Base-by-base conservation (phyloP, 768 basidiomycete genomes). In the Pholiota conissans region DNA sequence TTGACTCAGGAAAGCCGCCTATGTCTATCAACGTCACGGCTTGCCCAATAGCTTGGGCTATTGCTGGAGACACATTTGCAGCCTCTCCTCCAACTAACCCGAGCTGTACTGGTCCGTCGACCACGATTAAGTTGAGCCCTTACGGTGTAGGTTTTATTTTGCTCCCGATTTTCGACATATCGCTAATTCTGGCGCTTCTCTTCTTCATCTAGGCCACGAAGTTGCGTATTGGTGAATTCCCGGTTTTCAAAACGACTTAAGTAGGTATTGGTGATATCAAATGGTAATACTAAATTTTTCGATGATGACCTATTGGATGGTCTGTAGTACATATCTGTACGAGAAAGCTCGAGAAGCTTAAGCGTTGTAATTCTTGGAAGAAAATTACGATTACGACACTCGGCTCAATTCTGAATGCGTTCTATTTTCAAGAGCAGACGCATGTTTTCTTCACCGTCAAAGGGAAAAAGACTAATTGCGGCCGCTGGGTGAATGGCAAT, bases 61-160 rank as follows among this genome's bases (percentile, higher is more conserved):
- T 68, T 47, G 81, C 74, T 4, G 81, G 82, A 5, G 71, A 74
- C 60, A 82, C 78, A 16, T 84, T 82, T 63, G 80, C 79, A 1
- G 72, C 79, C 1, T 57, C 77, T 42, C 82, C 81, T 29, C 79
- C 77, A 0, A 72, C 72, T 11, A 77, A 68, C 53, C 79, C 80
- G 0, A 56, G 70, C 40, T 84, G 82, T 59, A 74, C 71, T 1
- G 80, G 79, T 1, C 57, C 65, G 9, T 70, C 75, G 24, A 73
- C 65, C 56, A 78, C 76, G 9, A 72, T 82, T 49, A 78, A 75
- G 0, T 61, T 83, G 49, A 74, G 73, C 61, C 82, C 82, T 1
- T 80, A 72, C 61, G 81, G 82, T 48, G 81, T 83, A 61, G 68
- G 81, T 71, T 13, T 26, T 28, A 16, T 35, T n/a, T 24, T 32